Conservation (phyloP, 108 stramenopile genomes). For the Cyclotella kingstonii region DNA sequence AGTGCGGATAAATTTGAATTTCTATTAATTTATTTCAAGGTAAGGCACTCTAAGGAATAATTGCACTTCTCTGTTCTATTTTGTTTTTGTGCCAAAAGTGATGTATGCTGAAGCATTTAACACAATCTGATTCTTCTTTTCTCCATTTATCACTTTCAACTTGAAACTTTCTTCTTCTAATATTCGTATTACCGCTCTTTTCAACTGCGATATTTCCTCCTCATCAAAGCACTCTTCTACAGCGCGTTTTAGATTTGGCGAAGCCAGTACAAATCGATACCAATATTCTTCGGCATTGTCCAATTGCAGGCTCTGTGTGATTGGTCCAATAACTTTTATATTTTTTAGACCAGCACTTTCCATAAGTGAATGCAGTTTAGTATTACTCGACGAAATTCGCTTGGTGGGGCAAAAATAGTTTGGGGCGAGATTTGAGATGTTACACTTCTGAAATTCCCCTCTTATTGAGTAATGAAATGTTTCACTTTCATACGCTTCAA, state of each 20-base stretch:
- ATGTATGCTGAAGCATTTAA: slow-evolving; percentile 5
- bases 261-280: slow-evolving; percentile 15
- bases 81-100: slow-evolving; percentile 8
- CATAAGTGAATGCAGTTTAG: not conserved
- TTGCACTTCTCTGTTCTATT: no score
- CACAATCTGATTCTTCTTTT: not conserved
- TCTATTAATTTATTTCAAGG: no score
- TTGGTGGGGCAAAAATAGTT: slow-evolving; percentile 15
- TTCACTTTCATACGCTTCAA: not conserved
- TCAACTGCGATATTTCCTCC: slow-evolving; percentile 1
- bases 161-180: not conserved
- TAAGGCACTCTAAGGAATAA: no score
- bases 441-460: not conserved
- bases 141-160: not conserved
- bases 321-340: slow-evolving; percentile 12
- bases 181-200: not conserved
- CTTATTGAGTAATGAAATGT: not conserved
- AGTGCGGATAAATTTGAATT: no score
- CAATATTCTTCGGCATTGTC: slow-evolving; percentile 14
- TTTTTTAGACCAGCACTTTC: slow-evolving; percentile 2
- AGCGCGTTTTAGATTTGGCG: slow-evolving; percentile 7
- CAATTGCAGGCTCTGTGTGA: not conserved
- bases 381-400: slow-evolving; percentile 4
- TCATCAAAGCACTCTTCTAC: slow-evolving; percentile 12
- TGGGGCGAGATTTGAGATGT: not conserved